Evolutionary conservation across 352 stramenopile species (phyloP).

Genomic region (Globisporangium spinosum): DNA sequence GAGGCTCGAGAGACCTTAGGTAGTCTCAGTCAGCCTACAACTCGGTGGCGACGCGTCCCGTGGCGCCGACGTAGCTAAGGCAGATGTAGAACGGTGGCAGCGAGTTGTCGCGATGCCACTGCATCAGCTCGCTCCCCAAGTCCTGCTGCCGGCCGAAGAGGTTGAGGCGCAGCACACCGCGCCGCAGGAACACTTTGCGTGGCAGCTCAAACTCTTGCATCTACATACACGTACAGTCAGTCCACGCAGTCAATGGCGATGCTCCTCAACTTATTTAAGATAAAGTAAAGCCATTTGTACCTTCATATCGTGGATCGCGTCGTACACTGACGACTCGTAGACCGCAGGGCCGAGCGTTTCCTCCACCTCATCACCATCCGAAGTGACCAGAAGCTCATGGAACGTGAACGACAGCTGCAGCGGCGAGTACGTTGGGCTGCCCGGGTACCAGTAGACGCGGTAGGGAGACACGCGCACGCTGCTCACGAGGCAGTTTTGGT

Average conservation of each 20-base stretch:
- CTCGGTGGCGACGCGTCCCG: not conserved
- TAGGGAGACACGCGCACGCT: slow-evolving; percentile 60
- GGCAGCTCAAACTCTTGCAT: slow-evolving; percentile 52
- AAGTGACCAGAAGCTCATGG: slow-evolving; percentile 31
- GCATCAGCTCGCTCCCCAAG: slow-evolving; percentile 38
- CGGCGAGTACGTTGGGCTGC: slow-evolving; percentile 63
- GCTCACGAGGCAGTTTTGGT: slow-evolving; percentile 36
- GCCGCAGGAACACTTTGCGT: slow-evolving; percentile 33
- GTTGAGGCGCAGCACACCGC: slow-evolving; percentile 53
- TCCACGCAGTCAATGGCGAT: not conserved
- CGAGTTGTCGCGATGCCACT: slow-evolving; percentile 42
- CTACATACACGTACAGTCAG: slow-evolving; percentile 16
- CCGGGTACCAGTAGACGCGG: slow-evolving; percentile 71
- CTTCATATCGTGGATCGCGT: slow-evolving; percentile 51
- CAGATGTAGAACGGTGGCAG: slow-evolving; percentile 66
- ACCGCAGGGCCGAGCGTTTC: slow-evolving; percentile 20
- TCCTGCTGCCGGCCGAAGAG: slow-evolving; percentile 54
- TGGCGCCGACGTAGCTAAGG: slow-evolving; percentile 62
- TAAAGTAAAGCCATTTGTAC: not conserved
- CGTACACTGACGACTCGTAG: slow-evolving; percentile 53
- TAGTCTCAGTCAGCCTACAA: not conserved
- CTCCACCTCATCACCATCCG: not conserved
- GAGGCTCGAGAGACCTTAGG: not conserved
- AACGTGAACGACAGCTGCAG: slow-evolving; percentile 52
- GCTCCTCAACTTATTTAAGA: not conserved